Percentiles rank a stretch among this genome's conserved stretches.
Evolutionary conservation across 1,284 basidiomycete species (phyloP).

Genomic region (Ceratobasidium theobromae): DNA sequence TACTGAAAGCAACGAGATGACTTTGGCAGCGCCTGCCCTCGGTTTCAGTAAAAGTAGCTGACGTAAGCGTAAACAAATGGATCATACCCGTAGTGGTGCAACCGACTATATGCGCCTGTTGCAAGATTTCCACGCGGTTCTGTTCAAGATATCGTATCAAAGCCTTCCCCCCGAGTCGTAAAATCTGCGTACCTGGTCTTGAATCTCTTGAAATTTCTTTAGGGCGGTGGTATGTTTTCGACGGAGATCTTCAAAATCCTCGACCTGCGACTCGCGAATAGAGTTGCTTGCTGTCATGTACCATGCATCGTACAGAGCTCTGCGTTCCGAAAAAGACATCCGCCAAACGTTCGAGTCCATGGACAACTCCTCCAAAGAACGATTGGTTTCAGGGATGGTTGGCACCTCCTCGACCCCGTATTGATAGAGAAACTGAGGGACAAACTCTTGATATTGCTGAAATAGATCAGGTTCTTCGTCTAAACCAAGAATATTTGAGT

Average conservation of each 20-base stretch:
- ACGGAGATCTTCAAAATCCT: conserved; percentile 46
- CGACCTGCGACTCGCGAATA: conserved; percentile 44
- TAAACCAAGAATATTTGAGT: too few relatives aligned
- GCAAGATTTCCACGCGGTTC: conserved; percentile 30
- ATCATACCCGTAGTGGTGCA: conserved; percentile 39
- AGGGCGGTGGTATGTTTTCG: conserved; percentile 41
- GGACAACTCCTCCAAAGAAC: conserved; percentile 15
- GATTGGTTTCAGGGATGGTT: conserved; percentile 1
- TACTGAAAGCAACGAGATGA: conserved; percentile 37
- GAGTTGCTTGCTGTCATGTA: conserved; percentile 14
- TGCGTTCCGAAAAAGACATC: conserved; percentile 30
- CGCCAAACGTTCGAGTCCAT: conserved; percentile 28
- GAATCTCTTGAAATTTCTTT: conserved; percentile 43
- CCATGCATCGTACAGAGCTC: conserved; percentile 28
- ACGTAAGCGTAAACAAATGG: neutral
- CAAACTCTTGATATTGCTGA: neutral
- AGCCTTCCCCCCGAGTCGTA: neutral
- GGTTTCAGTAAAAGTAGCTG: neutral
- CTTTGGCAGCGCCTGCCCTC: conserved; percentile 37
- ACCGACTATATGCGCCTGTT: conserved; percentile 36
- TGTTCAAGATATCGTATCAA: neutral
- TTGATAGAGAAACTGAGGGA: neutral
- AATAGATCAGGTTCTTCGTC: neutral
- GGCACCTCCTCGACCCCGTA: neutral
- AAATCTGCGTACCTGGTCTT: conserved; percentile 42